Conservation (phyloP, 2,329 filamentous ascomycete species). For the Ophiostoma triangulosporum region DNA sequence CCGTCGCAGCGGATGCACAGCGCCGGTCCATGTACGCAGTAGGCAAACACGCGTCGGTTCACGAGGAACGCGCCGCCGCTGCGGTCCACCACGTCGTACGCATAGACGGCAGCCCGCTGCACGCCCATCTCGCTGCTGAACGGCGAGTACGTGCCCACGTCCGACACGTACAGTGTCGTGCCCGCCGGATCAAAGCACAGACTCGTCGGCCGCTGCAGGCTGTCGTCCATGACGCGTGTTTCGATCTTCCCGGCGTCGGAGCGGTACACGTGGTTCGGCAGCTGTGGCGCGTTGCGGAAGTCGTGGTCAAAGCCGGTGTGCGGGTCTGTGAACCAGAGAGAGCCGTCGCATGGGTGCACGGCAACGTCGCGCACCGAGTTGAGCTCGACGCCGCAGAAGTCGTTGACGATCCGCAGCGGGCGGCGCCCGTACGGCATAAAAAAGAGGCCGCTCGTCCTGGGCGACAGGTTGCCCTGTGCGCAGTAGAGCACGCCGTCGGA, state of each 20-base stretch:
- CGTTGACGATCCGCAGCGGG: slow-evolving; percentile 25
- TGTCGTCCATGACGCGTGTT: slow-evolving; percentile 33
- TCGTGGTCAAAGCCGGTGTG: slow-evolving; percentile 23
- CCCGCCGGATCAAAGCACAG: slow-evolving; percentile 26
- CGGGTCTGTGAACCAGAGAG: slow-evolving; percentile 38
- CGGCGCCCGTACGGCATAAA: slow-evolving; percentile 22
- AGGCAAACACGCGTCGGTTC: slow-evolving; percentile 39
- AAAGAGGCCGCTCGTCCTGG: slow-evolving; percentile 24
- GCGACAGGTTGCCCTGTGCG: slow-evolving; percentile 14
- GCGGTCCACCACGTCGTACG: slow-evolving; percentile 30
- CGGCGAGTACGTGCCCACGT: slow-evolving; percentile 19
- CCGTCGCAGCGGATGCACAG: slow-evolving; percentile 28
- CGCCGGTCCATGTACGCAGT: slow-evolving; percentile 31
- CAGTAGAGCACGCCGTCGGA: slow-evolving; percentile 21
- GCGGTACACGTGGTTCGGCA: neutral
- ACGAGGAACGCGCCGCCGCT: slow-evolving; percentile 27
- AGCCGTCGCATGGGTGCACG: slow-evolving; percentile 24
- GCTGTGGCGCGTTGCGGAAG: neutral
- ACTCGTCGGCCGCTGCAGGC: slow-evolving; percentile 29
- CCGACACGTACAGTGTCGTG: slow-evolving; percentile 29
- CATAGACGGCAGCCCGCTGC: slow-evolving; percentile 28
- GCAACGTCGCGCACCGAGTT: slow-evolving; percentile 33
- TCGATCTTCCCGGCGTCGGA: slow-evolving; percentile 20
- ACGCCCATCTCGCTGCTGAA: too few species aligned
- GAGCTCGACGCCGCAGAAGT: slow-evolving; percentile 31